Percentiles rank a stretch among this genome's conserved stretches.
These are phyloP conservation scores for Fusarium cyanostomum DNA, from an alignment of 2,329 filamentous ascomycete genomes.

Conservation along the genomic window DNA sequence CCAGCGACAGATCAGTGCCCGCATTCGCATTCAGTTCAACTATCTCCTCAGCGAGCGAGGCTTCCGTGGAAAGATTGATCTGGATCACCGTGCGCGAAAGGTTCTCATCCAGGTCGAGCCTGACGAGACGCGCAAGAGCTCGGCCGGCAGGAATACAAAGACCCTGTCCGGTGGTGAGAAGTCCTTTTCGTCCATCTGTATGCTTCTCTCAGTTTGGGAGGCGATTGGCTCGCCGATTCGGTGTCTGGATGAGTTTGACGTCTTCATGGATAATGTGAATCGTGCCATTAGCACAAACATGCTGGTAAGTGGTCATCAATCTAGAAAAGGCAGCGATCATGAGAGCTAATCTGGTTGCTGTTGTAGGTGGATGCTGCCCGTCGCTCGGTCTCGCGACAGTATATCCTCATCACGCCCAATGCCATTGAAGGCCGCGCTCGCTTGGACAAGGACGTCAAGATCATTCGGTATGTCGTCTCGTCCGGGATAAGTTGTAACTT, in stretches of 20 bases:
- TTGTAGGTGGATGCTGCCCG: constrained; percentile 81
- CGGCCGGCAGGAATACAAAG: constrained; percentile 82
- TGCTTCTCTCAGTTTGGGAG: constrained; percentile 94
- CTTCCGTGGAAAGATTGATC: constrained; percentile 82
- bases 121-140: constrained; percentile 73
- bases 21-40: constrained; percentile 84
- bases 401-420: constrained; percentile 95
- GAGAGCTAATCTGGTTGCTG: constrained; percentile 4
- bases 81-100: constrained; percentile 78
- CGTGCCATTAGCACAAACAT: constrained; percentile 91
- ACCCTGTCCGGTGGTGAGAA: constrained; percentile 97
- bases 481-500: background rate
- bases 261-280: constrained; percentile 99
- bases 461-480: constrained; percentile 68
- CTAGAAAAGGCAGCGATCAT: background rate
- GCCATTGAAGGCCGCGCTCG: constrained; percentile 71
- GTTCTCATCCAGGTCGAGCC: constrained; percentile 82
- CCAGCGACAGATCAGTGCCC: constrained; percentile 84
- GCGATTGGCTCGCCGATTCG: constrained; percentile 96
- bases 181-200: constrained; percentile 95
- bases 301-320: constrained; percentile 70
- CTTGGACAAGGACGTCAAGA: constrained; percentile 76
- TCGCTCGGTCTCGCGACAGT: constrained; percentile 88
- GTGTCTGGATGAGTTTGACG: constrained; percentile 97
- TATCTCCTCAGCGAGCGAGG: constrained; percentile 89